Base-by-base conservation (phyloP, 2,329 filamentous ascomycete genomes). In the Talaromyces verruculosus region DNA sequence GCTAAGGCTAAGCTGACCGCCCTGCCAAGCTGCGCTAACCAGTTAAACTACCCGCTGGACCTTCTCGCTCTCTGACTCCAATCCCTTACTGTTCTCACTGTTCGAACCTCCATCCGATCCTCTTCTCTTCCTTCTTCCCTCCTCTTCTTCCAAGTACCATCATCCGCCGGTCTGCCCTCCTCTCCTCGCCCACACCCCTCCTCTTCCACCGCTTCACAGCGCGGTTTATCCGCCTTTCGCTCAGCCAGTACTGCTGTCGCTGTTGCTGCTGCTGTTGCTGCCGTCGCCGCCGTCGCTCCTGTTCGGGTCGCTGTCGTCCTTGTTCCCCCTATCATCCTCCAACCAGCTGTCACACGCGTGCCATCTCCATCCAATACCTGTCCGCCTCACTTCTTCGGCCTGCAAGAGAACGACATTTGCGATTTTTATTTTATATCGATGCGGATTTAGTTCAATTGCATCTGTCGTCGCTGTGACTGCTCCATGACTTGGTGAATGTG, bases 231-330 rank as follows among this genome's bases (percentile, higher is more conserved):
- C 58, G 63, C 39, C 65, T 61, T 49, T 55, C 43, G 57, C 62
- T 64, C 63, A 67, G 66, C 66, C 61, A 60, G 66, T 53, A 41
- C 45, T n/a, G 30, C 57, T 60, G 37, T 13, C 17, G 60, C 45
- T 35, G 49, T 39, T 60, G 39, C 17, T 49, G 60, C 45, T 19
- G 47, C 41, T 22, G 28, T 3, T 13, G 25, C 49, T n/a, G 22
- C 13, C 22, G 25, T 51, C 22, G 25, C 47, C 28, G 49, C 49
- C 28, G 49, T 51, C 5, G 13, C 28, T 30, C 47, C 51, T 47
- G 49, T 60, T n/a, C 43, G 28, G 49, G 30, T 57, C 64, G 64
- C 49, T 60, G 55, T 49, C 51, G n/a, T 19, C 53, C 30, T 43
- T 57, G 30, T 30, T 66, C 19, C 53, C 59, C 39, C 41, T 51